Evolutionary conservation across 176 grass and related monocot genomes (phyloP), one percentile per base, ranked within the genome.

Genomic region (Panicum miliaceum): DNA sequence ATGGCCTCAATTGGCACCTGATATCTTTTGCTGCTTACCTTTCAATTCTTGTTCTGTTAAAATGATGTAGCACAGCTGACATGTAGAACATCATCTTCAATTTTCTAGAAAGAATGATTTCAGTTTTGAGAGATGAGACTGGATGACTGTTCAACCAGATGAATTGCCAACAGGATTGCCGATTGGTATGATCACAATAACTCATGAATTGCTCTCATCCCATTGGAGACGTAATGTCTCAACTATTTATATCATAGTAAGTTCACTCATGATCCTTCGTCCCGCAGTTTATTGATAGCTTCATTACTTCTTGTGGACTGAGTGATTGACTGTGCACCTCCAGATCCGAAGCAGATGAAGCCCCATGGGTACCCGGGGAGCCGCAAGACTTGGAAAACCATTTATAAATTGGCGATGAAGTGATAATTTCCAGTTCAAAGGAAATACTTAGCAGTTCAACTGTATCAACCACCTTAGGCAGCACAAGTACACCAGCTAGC

Each of bases 41-140:
- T 80, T 16, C 18, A 64, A 81, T 46, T 60, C 22, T 75, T 57
- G 9, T 35, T 3, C 45, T 3, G 23, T 56, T 74, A 22, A 71
- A 80, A n/a, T 65, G 66, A 32, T 77, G 34, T 20, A 64, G 14
- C 25, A 65, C 26, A 73, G 67, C 27, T 15, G 18, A 67, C 64
- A 78, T 50, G 73, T 76, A 22, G 11, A 77, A 27, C 26, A 52
- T 62, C 14, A 12, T 65, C 26, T 69, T 61, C 84, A 40, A 42
- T 94, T 94, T 82, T 48, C 36, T 80, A 95, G 96, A 95, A 98
- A 95, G 96, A 95, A 98, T 87, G 87, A 93, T 86, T 95, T 98
- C 50, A 90, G 84, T 75, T 98, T 95, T 90, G 96, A 98, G 84
- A 90, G 54, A 56, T 81, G 96, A 87, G 93, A 98, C 72, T 98